A percentile compares a stretch with the other conserved stretches of the same genome.
These are phyloP conservation scores for Nymphaea thermarum DNA, from an alignment of 164 flowering plant species.

Conservation along the genomic window DNA sequence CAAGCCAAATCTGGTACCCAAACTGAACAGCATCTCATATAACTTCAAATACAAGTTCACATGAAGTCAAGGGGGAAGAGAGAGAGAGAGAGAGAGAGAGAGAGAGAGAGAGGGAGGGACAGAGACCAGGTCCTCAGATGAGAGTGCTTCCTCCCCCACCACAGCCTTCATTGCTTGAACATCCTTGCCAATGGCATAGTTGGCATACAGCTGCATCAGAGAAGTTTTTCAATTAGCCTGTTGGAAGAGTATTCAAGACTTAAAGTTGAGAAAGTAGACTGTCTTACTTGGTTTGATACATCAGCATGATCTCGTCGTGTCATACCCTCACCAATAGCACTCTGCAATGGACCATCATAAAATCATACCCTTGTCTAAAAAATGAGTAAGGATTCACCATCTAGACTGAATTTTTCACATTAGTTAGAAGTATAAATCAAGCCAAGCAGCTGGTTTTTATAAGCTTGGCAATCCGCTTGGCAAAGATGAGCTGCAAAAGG, in stretches of 20 bases:
- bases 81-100: conserved; percentile 2
- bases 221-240: too few species aligned
- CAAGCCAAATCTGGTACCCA: too few species aligned
- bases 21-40: too few species aligned
- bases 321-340: conserved; percentile 99
- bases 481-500: too few species aligned
- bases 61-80: not conserved
- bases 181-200: conserved; percentile 98
- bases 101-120: conserved; percentile 8
- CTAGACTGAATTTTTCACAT: too few species aligned
- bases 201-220: conserved; percentile 70
- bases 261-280: too few species aligned
- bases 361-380: not conserved
- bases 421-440: too few species aligned
- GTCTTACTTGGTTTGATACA: conserved; percentile 88
- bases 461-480: too few species aligned
- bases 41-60: not conserved
- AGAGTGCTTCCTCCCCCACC: conserved; percentile 99
- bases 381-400: not conserved
- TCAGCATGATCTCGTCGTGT: conserved; percentile 94
- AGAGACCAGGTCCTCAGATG: conserved; percentile 89
- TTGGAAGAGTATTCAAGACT: too few species aligned
- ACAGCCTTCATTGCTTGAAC: conserved; percentile 99
- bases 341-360: conserved; percentile 26
- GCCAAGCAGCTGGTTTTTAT: not conserved